Base-by-base conservation (phyloP, 768 basidiomycete species). In the Gautieria morchelliformis region DNA sequence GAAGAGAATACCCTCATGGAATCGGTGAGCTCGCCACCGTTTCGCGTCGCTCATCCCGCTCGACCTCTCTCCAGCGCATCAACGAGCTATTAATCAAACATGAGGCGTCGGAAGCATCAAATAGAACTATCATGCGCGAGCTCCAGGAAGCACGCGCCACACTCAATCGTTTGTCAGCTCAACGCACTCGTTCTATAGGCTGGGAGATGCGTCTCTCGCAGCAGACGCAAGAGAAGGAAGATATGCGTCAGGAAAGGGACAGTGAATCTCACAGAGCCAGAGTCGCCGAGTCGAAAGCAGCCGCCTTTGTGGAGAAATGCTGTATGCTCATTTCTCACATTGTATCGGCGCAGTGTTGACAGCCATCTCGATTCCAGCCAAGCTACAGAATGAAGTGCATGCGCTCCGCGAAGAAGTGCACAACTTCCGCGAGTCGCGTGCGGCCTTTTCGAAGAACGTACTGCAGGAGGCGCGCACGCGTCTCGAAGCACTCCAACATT, bases 51-150 rank as follows among this genome's bases (percentile, higher is more conserved):
- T 41, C 5, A 5, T 22, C 11, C 27, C 46, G 24, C 45, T 48
- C 8, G 11, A 5, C 37, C 37, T 14, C 56, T 41, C 59, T 40
- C 58, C 58, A 93, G 89, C 81, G 85, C 35, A 74, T 93, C 35
- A 84, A 83, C 7, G 87, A 90, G 66, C 85, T 89, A 17, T 72
- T 90, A 17, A 75, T 90, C 44, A 87, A 91, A 66, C 87, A 79
- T 53, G 93, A 95, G 69, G 78, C 90, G 35, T 77, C 84, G 1
- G 93, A 95, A 63, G 75, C 80, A 1, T 86, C 90, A 10, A 89
- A 83, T 64, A 87, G 88, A 66, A 78, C 80, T 6, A 73, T 89
- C 12, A 68, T 87, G 27, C 78, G 83, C 42, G 87, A 93, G 63
- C 75, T 93, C 33, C 83, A 89, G 54, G 87, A 87, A 55, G 82